Conservation (phyloP, 2,329 filamentous ascomycete species). For the Grosmannia penicillata region DNA sequence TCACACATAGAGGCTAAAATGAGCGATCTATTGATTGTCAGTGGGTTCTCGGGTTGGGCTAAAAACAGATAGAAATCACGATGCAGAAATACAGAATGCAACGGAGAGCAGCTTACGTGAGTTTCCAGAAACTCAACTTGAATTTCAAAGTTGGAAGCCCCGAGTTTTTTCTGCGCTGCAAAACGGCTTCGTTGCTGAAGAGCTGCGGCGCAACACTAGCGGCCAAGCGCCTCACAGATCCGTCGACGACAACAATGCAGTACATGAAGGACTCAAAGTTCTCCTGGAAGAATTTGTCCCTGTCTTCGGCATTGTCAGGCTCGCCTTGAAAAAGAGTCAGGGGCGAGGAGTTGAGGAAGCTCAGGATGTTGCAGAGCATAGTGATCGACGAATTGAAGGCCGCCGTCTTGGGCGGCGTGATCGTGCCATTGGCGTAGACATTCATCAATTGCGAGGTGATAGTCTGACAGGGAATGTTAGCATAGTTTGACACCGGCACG, state of each 20-base stretch:
- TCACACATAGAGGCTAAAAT: slow-evolving; percentile 35
- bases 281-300: slow-evolving; percentile 24
- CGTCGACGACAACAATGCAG: slow-evolving; percentile 37
- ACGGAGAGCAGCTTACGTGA: slow-evolving; percentile 27
- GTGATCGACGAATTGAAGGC: slow-evolving; percentile 24
- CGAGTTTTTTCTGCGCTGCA: slow-evolving; percentile 21
- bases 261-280: slow-evolving; percentile 37
- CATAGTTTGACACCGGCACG: too few relatives aligned
- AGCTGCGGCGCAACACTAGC: slow-evolving; percentile 31
- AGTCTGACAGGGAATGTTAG: too few relatives aligned
- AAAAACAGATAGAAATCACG: not conserved
- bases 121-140: slow-evolving; percentile 33
- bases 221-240: slow-evolving; percentile 32
- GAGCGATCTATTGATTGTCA: slow-evolving; percentile 20
- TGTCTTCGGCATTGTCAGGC: slow-evolving; percentile 19
- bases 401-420: slow-evolving; percentile 22
- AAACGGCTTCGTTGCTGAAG: slow-evolving; percentile 23
- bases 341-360: slow-evolving; percentile 41
- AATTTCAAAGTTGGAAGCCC: slow-evolving; percentile 22
- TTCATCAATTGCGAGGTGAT: slow-evolving; percentile 24
- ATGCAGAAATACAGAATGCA: not conserved
- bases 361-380: slow-evolving; percentile 37
- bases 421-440: slow-evolving; percentile 23
- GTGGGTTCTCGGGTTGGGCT: too few relatives aligned
- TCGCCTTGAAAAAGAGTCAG: slow-evolving; percentile 29